Evolutionary conservation across 148 eudicot genomes (phyloP), one percentile per base, ranked within the genome.

Genomic region (Camellia granthamiana): DNA sequence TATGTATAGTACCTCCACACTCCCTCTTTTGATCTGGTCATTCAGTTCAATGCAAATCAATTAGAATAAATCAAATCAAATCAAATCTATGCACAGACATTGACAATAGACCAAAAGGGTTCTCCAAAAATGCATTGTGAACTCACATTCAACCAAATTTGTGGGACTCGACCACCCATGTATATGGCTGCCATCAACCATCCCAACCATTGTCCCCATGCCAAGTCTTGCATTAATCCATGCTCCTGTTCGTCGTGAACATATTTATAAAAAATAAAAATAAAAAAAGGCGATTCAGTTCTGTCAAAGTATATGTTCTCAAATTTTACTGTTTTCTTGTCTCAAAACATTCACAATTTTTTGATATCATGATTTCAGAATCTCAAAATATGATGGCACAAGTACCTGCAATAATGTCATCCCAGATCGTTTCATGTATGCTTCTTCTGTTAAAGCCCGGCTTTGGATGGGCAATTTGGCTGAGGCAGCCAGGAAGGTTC

Each of bases 171-270:
- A 49, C 92, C 90, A 3, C 90, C 90, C 92, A 87, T 89, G 66
- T 89, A 89, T 59, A 89, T 89, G 18, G 90, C 88, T 51, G 92
- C 92, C 92, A 89, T 89, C 52, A 87, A 47, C 92, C 92, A 89
- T 78, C 92, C 92, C 76, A 89, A 42, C 84, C 82, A 82, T 73
- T 89, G 87, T 46, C 92, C 92, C 4, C 81, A 63, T 19, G 75
- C 90, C 64, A 54, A 82, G 19, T 86, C 38, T 30, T 30, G 82
- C 79, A 85, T 83, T 0, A 62, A 7, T 19, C 67, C 72, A 23
- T 56, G 13, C 74, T 80, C 88, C 91, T 87, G 81, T 62, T 42
- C 5, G 16, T 41, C 21, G 7, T 0, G 67, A n/a, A 2, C 38
- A 30, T 30, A 30, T 30, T 30, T 30, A 30, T 30, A 30, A 30